phyloP scores from a whole-genome alignment of 306 rosid species.

The Albizia julibrissin region DNA sequence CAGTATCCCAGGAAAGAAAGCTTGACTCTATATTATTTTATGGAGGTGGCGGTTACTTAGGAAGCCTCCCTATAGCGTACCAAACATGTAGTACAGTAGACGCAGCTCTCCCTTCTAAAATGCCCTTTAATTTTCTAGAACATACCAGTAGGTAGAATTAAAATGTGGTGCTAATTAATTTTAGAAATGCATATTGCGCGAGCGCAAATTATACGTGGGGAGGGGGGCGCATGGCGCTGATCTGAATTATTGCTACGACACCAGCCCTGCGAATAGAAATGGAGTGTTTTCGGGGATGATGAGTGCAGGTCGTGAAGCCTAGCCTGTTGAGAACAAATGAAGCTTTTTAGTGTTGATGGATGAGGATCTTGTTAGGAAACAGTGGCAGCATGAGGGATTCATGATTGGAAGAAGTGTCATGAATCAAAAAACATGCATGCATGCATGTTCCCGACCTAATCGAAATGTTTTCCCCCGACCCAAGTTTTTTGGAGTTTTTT shows the following conservation, averaged over 20 bases:
- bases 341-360: neutral
- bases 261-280: neutral
- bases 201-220: neutral
- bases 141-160: neutral
- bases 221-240: neutral
- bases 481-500: neutral
- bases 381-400: neutral
- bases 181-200: neutral
- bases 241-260: neutral
- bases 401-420: neutral
- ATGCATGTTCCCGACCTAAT: slow-evolving; percentile 23
- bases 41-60: neutral
- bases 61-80: neutral
- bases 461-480: slow-evolving; percentile 25
- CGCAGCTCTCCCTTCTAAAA: neutral
- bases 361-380: neutral
- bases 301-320: neutral
- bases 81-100: neutral
- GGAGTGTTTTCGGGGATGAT: neutral
- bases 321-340: neutral
- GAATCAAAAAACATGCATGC: slow-evolving; percentile 2
- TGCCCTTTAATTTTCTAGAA: neutral
- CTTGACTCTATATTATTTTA: neutral
- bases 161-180: neutral
- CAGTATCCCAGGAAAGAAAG: neutral